Conservation (phyloP, 108 stramenopile species). For the Cyclotella baltica region DNA sequence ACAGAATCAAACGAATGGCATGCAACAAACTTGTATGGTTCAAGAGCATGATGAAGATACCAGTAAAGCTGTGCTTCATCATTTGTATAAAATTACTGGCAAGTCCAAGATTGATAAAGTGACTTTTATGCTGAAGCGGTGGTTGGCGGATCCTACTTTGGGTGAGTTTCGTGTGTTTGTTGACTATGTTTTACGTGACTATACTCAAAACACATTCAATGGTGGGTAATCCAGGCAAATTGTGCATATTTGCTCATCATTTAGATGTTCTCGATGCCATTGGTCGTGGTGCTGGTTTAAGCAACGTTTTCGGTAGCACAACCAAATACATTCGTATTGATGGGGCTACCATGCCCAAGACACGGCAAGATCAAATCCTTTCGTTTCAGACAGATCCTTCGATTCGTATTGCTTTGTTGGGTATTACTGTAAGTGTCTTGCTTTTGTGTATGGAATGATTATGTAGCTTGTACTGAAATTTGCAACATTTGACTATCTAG, state of each 20-base stretch:
- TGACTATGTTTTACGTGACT: neutral
- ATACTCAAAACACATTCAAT: neutral
- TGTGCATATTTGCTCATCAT: conserved; percentile 98
- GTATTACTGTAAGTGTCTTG: conserved; percentile 74
- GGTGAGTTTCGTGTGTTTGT: conserved; percentile 8
- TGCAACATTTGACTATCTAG: neutral
- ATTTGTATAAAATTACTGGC: conserved; percentile 87
- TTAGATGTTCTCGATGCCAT: conserved; percentile 89
- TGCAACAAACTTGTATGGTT: conserved; percentile 4
- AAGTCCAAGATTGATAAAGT: conserved; percentile 83
- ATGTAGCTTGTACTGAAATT: neutral
- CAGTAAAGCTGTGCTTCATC: conserved; percentile 78
- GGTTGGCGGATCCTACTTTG: conserved; percentile 74
- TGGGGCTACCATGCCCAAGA: conserved; percentile 85
- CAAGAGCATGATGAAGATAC: conserved; percentile 37
- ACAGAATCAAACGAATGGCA: neutral
- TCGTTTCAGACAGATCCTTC: conserved; percentile 90
- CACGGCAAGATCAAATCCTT: conserved; percentile 92
- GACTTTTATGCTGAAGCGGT: conserved; percentile 66
- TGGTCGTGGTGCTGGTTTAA: conserved; percentile 55
- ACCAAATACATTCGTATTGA: conserved; percentile 92
- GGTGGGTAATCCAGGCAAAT: conserved; percentile 64
- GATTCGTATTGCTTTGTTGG: conserved; percentile 87
- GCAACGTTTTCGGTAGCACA: conserved; percentile 37
- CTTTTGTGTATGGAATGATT: neutral